These are phyloP conservation scores for Yamadazyma triangularis DNA, from an alignment of 1,139 yeast species.

Conservation along the genomic window DNA sequence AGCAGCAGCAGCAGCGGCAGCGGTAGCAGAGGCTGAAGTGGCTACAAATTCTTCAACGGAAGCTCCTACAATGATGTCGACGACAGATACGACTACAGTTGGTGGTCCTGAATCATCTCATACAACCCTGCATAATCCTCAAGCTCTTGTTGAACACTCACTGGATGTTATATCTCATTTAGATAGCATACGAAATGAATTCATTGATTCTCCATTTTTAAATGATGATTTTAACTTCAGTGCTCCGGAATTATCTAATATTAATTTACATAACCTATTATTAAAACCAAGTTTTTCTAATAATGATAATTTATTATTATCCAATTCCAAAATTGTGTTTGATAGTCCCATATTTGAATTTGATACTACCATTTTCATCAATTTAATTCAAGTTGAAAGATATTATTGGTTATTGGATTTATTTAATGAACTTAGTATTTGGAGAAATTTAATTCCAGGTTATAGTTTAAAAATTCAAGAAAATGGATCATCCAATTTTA, in stretches of 20 bases:
- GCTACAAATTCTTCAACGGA: neutral
- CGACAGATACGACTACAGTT: neutral
- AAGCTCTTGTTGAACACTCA: no score
- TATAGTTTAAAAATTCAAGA: slow-evolving; percentile 21
- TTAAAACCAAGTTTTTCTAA: slow-evolving; percentile 11
- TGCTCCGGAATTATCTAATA: slow-evolving; percentile 8
- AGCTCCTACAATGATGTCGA: neutral
- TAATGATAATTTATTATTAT: slow-evolving; percentile 4
- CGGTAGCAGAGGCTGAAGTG: neutral
- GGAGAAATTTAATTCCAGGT: slow-evolving; percentile 36
- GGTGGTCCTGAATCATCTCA: neutral
- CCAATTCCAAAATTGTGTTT: slow-evolving; percentile 11
- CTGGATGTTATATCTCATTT: neutral
- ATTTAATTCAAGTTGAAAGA: slow-evolving; percentile 25
- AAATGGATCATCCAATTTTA: slow-evolving; percentile 1
- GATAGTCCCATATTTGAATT: slow-evolving; percentile 14
- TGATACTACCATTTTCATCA: slow-evolving; percentile 9
- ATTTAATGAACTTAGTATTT: slow-evolving; percentile 34
- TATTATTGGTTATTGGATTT: slow-evolving; percentile 39
- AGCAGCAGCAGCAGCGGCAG: neutral
- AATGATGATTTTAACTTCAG: slow-evolving; percentile 11
- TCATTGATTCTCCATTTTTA: slow-evolving; percentile 9
- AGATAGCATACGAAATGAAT: neutral
- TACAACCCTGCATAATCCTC: no score
- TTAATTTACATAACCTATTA: slow-evolving; percentile 12